A percentile compares a stretch with the other conserved stretches of the same genome.
Evolutionary conservation across 169 alveolate species (phyloP).

Genomic region (Babesia bovis): DNA sequence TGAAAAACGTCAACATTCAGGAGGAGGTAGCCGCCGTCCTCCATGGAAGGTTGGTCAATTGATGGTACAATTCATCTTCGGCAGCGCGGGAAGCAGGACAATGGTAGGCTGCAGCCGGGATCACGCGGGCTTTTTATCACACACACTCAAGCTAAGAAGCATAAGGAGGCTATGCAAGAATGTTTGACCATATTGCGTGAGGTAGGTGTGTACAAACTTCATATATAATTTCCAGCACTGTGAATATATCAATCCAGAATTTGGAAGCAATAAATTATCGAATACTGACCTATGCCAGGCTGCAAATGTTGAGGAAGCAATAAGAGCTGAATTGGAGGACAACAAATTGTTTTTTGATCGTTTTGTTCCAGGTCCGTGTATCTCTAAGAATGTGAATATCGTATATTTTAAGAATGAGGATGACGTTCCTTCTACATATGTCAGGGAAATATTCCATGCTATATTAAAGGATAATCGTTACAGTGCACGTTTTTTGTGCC

Average conservation of each 20-base stretch:
- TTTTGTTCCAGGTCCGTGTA: constrained; percentile 72
- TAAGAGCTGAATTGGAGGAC: constrained; percentile 51
- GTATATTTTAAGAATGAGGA: constrained; percentile 63
- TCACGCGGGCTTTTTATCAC: constrained; percentile 54
- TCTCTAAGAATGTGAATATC: constrained; percentile 63
- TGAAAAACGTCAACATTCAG: background rate
- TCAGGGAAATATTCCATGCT: constrained; percentile 58
- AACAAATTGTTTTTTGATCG: constrained; percentile 61
- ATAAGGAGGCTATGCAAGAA: constrained; percentile 69
- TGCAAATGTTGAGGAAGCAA: constrained; percentile 55
- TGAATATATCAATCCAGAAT: constrained; percentile 30
- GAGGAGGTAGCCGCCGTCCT: constrained; percentile 18
- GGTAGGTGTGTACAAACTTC: constrained; percentile 17
- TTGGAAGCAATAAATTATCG: background rate
- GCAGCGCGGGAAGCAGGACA: constrained; percentile 47
- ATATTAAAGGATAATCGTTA: constrained; percentile 7
- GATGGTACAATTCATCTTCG: background rate
- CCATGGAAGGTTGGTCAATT: constrained; percentile 27
- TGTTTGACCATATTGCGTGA: constrained; percentile 50
- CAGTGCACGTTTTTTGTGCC: constrained; percentile 65
- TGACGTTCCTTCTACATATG: constrained; percentile 72
- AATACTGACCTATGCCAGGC: background rate
- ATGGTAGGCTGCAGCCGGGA: constrained; percentile 53
- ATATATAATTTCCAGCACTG: constrained; percentile 38
- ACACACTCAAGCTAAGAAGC: constrained; percentile 34